phyloP scores from a whole-genome alignment of 164 flowering plant genomes.

The Amborella trichopoda region DNA sequence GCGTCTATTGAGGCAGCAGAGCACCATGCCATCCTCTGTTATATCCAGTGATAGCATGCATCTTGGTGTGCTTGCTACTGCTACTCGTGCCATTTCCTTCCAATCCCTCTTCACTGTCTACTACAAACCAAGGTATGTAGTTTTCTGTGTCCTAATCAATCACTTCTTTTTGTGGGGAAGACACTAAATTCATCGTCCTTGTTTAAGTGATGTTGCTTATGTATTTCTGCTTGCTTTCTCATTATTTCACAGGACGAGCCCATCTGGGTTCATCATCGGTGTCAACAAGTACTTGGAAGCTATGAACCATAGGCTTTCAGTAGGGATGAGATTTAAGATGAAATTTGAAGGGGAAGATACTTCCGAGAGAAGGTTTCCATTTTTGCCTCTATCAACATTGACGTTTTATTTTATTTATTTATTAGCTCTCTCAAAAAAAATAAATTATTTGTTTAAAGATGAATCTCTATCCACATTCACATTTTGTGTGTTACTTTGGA shows the following conservation, averaged over 20 bases:
- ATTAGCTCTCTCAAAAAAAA: no score
- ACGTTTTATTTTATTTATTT: background rate
- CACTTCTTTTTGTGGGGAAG: background rate
- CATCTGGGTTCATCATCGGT: conserved; percentile 58
- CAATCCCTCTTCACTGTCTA: conserved; percentile 60
- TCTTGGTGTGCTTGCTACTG: conserved; percentile 92
- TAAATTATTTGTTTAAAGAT: no score
- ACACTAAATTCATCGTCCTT: background rate
- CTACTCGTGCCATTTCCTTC: conserved; percentile 74
- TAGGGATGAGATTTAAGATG: conserved; percentile 79
- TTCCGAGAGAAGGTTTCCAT: conserved; percentile 63
- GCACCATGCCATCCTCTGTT: conserved; percentile 76
- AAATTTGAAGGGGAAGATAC: conserved; percentile 78
- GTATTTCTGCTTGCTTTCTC: background rate
- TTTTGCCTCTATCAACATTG: background rate
- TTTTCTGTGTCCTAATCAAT: background rate
- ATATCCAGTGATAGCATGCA: conserved; percentile 87
- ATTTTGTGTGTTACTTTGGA: no score
- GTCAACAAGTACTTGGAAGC: conserved; percentile 70
- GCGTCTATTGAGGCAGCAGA: conserved; percentile 54
- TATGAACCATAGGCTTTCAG: conserved; percentile 28
- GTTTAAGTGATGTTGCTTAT: background rate
- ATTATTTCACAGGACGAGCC: conserved; percentile 51
- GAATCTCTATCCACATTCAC: no score
- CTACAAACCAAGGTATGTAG: conserved; percentile 73